Evolutionary conservation across 1,284 basidiomycete genomes (phyloP), one percentile per base, ranked within the genome.

Genomic region (Microbotryomycetes sp.): DNA sequence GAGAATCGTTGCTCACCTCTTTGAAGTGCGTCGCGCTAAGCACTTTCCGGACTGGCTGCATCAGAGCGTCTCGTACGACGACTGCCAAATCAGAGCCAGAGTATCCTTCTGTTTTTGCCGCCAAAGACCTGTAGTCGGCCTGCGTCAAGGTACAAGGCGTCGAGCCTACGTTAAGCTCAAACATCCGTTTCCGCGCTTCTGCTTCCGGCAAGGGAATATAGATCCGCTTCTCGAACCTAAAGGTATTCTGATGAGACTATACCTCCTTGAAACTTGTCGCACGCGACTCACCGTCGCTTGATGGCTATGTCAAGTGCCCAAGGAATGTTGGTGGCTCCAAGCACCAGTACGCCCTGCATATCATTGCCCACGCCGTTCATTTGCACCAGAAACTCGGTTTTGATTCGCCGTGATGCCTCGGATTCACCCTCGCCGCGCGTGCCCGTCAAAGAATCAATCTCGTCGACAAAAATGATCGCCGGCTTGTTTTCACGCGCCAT

Each of bases 291-390:
- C 85, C 91, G 84, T 74, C 94, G 87, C 77, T 98, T 97, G 78
- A 98, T 98, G 54, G 94, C 94, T 65, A 91, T 88, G 76, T 98
- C 96, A 50, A 98, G 81, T 72, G 93, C 89, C 91, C 92, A 96
- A 3, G 92, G 91, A 58, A 98, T 97, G 73, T 98, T 98, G 13
- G 96, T 98, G 9, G 94, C 94, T 51, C 93, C 94, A n/a, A 98
- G 82, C 5, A 98, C 92, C n/a, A 98, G 82, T 0, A 98, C 91
- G 13, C 96, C 96, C 0, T 88, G 90, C 75, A 96, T 92, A 70
- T 97, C 94, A 73, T 97, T 91, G 0, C 96, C 94, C 2, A 98
- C 96, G 56, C 94, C 94, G 70, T 98, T 93, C 90, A 98, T 98
- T 76, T 97, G 91, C 4, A 76, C 70, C 27, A 97, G 78, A 73